Conservation (phyloP, 306 rosid species). For the Cucurbita moschata region DNA sequence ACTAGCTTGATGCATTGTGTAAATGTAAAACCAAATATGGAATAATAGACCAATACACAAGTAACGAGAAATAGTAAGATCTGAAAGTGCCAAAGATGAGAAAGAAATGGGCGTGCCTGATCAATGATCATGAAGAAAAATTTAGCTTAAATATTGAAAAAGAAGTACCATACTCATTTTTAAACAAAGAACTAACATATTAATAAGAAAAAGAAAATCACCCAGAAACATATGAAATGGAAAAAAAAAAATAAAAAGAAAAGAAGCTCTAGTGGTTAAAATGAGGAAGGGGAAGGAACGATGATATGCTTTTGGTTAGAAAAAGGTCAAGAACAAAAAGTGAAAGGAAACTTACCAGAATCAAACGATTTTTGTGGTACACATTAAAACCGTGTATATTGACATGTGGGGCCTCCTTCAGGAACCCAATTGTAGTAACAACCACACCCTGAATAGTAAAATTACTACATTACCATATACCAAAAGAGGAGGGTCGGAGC, state of each 20-base stretch:
- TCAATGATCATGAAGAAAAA: background rate
- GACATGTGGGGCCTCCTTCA: conserved; percentile 75
- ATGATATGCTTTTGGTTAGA: background rate
- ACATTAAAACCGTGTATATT: conserved; percentile 72
- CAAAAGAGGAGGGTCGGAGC: no score
- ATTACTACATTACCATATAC: background rate
- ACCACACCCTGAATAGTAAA: conserved; percentile 34
- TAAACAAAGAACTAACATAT: background rate
- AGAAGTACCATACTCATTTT: background rate
- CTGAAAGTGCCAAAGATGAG: background rate
- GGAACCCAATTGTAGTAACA: conserved; percentile 79
- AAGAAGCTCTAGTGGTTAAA: background rate
- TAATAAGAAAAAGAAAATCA: background rate
- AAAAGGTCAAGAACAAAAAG: background rate
- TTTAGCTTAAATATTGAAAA: background rate
- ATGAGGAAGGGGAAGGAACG: background rate
- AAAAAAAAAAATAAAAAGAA: background rate
- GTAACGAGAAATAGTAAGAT: background rate
- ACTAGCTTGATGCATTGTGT: background rate
- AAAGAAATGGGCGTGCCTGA: background rate
- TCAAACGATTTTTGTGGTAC: conserved; percentile 87
- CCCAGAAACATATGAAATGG: background rate
- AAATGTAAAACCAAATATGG: background rate
- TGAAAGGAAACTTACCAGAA: conserved; percentile 38
- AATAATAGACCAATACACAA: background rate